A percentile compares a stretch with the other conserved stretches of the same genome.
phyloP scores from a whole-genome alignment of 768 basidiomycete species.

The Serpula lacrymans region DNA sequence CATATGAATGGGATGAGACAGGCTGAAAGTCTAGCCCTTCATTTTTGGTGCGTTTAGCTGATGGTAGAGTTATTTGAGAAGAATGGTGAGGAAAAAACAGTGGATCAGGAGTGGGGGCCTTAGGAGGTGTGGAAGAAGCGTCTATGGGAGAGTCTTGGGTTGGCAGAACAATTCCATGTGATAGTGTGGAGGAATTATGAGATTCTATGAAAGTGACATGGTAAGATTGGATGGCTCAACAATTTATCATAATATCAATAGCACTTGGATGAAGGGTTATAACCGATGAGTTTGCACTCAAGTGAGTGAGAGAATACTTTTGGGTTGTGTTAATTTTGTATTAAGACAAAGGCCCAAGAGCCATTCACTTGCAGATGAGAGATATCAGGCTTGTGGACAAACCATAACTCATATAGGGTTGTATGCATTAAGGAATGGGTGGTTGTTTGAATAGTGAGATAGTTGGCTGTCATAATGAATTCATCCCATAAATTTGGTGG shows the following conservation, averaged over 20 bases:
- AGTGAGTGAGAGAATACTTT: slow-evolving; percentile 15
- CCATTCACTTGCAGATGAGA: slow-evolving; percentile 23
- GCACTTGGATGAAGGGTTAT: slow-evolving; percentile 16
- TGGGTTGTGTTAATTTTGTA: slow-evolving; percentile 13
- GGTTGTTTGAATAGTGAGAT: slow-evolving; percentile 13
- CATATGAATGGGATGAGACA: no score
- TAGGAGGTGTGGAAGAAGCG: not conserved
- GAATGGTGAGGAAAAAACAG: no score
- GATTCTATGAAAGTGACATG: slow-evolving; percentile 20
- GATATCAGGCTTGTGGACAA: slow-evolving; percentile 12
- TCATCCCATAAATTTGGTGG: slow-evolving; percentile 18
- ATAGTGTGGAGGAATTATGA: slow-evolving; percentile 2
- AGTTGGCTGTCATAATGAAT: slow-evolving; percentile 11
- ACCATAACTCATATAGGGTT: slow-evolving; percentile 15
- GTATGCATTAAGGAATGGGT: slow-evolving; percentile 1
- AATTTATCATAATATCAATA: slow-evolving; percentile 19
- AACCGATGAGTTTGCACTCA: slow-evolving; percentile 22
- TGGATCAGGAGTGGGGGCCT: not conserved
- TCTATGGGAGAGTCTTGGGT: not conserved
- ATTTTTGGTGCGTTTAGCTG: no score
- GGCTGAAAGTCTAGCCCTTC: no score
- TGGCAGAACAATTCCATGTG: not conserved
- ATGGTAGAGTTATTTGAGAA: no score
- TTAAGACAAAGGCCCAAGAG: slow-evolving; percentile 16
- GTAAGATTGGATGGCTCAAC: slow-evolving; percentile 9